Percentiles rank a stretch among this genome's conserved stretches.
Evolutionary conservation across 2,329 filamentous ascomycete genomes (phyloP).

Genomic region (Colletotrichum agaves): DNA sequence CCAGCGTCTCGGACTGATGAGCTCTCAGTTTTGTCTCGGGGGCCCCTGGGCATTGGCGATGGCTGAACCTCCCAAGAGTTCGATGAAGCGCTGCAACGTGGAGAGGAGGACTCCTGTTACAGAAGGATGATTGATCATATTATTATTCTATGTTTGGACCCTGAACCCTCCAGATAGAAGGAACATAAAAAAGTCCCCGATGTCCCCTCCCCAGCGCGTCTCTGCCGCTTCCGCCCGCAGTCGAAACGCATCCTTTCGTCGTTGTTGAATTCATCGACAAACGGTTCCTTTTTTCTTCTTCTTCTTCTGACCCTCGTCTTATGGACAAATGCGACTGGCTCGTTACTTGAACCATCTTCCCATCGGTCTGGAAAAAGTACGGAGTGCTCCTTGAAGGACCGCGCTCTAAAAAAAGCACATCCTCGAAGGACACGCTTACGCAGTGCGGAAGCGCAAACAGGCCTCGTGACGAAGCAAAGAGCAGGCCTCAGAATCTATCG

Average conservation of each 20-base stretch:
- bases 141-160: constrained; percentile 23
- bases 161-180: constrained; percentile 21
- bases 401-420: neutral
- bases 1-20: constrained; percentile 37
- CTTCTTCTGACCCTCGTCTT: neutral
- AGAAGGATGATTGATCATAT: constrained; percentile 25
- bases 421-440: constrained; percentile 17
- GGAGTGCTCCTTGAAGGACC: constrained; percentile 11
- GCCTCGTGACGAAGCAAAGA: constrained; percentile 9
- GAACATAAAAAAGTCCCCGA: constrained; percentile 21
- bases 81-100: constrained; percentile 9
- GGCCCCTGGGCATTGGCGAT: neutral
- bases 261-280: neutral
- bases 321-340: constrained; percentile 15
- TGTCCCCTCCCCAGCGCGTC: constrained; percentile 3
- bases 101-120: constrained; percentile 2
- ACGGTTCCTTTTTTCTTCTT: constrained; percentile 8
- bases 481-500: constrained; percentile 30
- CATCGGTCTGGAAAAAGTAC: constrained; percentile 24
- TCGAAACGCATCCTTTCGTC: constrained; percentile 2
- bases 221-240: constrained; percentile 1
- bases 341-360: constrained; percentile 5
- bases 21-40: neutral
- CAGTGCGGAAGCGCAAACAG: constrained; percentile 4
- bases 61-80: neutral